phyloP scores from a whole-genome alignment of 2,329 filamentous ascomycete species.

The Drechmeria coniospora region DNA sequence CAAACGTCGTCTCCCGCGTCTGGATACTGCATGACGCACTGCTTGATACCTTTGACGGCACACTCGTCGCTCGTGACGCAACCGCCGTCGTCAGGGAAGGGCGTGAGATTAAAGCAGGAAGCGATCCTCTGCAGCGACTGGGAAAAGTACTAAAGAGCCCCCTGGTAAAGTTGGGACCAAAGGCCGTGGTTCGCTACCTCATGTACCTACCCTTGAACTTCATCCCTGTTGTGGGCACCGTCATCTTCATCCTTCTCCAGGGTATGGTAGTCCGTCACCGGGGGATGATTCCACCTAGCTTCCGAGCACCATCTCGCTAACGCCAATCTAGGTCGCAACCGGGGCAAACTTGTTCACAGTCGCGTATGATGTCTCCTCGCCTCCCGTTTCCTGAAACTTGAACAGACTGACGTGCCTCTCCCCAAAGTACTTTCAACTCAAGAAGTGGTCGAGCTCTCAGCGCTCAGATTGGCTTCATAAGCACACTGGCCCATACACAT shows the following conservation, averaged over 20 bases:
- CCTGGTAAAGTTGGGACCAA: constrained; percentile 40
- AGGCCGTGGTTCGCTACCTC: constrained; percentile 58
- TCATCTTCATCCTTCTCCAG: constrained; percentile 65
- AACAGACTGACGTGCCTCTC: constrained; percentile 4
- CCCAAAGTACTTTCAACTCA: constrained; percentile 93
- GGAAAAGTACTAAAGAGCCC: constrained; percentile 43
- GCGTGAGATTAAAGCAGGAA: constrained; percentile 52
- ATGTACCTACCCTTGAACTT: constrained; percentile 87
- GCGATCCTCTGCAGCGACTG: constrained; percentile 39
- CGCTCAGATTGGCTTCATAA: constrained; percentile 53
- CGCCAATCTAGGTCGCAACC: constrained; percentile 23
- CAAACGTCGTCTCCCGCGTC: constrained; percentile 43
- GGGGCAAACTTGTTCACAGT: constrained; percentile 34
- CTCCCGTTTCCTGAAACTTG: neutral
- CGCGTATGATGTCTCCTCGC: constrained; percentile 26
- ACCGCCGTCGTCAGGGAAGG: constrained; percentile 55
- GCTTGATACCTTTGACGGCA: constrained; percentile 78
- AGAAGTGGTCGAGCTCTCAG: constrained; percentile 57
- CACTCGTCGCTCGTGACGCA: constrained; percentile 35
- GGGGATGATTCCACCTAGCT: too few relatives aligned
- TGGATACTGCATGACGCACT: constrained; percentile 72
- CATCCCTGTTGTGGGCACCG: constrained; percentile 75
- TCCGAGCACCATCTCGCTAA: neutral
- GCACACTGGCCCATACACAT: constrained; percentile 63
- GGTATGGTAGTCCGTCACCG: constrained; percentile 24